Evolutionary conservation across 2,329 filamentous ascomycete species (phyloP).

Genomic region (Exophiala dermatitidis): DNA sequence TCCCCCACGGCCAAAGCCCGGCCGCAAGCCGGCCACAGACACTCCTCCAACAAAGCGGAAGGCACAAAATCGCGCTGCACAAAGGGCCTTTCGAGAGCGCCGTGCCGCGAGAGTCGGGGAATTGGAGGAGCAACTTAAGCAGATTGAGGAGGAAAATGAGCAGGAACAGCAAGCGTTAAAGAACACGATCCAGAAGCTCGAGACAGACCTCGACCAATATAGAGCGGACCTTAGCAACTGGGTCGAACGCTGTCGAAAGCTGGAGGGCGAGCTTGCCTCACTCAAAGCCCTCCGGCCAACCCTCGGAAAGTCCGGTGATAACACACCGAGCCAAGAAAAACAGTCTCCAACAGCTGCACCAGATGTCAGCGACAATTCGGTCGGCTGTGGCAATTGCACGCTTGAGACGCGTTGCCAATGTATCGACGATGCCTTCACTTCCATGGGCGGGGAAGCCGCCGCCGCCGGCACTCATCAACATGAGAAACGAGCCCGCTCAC

Average conservation of each 20-base stretch:
- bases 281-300: constrained; percentile 31
- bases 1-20: constrained; percentile 77
- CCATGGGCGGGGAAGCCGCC: constrained; percentile 34
- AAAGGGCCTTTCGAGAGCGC: constrained; percentile 82
- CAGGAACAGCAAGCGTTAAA: constrained; percentile 44
- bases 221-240: constrained; percentile 45
- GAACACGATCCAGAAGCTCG: constrained; percentile 50
- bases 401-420: constrained; percentile 57
- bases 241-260: constrained; percentile 50
- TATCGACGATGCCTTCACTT: constrained; percentile 48
- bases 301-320: constrained; percentile 31
- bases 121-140: constrained; percentile 46
- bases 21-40: constrained; percentile 87
- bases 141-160: constrained; percentile 43
- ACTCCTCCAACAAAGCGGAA: constrained; percentile 89
- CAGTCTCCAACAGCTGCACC: constrained; percentile 30
- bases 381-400: constrained; percentile 61
- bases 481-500: constrained; percentile 35
- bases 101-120: constrained; percentile 76
- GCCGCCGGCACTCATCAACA: constrained; percentile 33
- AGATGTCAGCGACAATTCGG: constrained; percentile 35
- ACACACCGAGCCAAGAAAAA: constrained; percentile 34
- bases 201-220: constrained; percentile 60
- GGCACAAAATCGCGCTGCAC: constrained; percentile 86
- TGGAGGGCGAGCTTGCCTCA: constrained; percentile 53